Conservation (phyloP, 495 filamentous ascomycete species). For the Sphaerosporella brunnea region DNA sequence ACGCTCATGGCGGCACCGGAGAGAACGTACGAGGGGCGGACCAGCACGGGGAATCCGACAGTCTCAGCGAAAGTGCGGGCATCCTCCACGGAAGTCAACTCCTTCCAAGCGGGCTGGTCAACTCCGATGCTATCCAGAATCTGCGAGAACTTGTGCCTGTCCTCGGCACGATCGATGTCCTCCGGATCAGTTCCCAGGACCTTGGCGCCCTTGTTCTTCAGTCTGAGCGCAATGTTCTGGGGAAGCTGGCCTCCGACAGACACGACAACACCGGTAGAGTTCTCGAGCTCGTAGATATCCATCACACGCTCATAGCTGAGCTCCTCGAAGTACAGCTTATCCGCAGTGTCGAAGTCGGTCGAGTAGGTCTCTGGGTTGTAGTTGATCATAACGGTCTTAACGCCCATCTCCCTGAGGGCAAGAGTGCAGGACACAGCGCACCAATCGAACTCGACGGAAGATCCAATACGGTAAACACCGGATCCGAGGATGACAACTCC, state of each 20-base stretch:
- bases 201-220: conserved; percentile 85
- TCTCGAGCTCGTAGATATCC: conserved; percentile 95
- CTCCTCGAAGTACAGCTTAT: conserved; percentile 93
- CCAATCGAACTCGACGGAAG: conserved; percentile 98
- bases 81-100: conserved; percentile 77
- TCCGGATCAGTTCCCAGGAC: conserved; percentile 79
- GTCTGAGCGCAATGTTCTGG: conserved; percentile 86
- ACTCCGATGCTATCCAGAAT: conserved; percentile 89
- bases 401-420: conserved; percentile 70
- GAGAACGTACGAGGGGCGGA: conserved; percentile 91
- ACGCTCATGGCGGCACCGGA: conserved; percentile 98
- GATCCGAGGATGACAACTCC: conserved; percentile 77
- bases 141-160: conserved; percentile 94
- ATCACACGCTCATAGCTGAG: conserved; percentile 92
- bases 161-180: conserved; percentile 94
- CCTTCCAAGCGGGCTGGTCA: conserved; percentile 95
- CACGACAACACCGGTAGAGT: conserved; percentile 73
- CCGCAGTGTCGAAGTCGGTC: conserved; percentile 88
- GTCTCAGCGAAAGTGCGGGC: conserved; percentile 71
- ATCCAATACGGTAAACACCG: conserved; percentile 92
- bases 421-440: conserved; percentile 88
- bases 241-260: conserved; percentile 91
- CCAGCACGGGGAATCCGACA: conserved; percentile 84
- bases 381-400: conserved; percentile 99
- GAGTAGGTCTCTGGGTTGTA: conserved; percentile 78